These are phyloP conservation scores for Aristolochia contorta DNA, from an alignment of 164 flowering plant genomes.

Conservation along the genomic window DNA sequence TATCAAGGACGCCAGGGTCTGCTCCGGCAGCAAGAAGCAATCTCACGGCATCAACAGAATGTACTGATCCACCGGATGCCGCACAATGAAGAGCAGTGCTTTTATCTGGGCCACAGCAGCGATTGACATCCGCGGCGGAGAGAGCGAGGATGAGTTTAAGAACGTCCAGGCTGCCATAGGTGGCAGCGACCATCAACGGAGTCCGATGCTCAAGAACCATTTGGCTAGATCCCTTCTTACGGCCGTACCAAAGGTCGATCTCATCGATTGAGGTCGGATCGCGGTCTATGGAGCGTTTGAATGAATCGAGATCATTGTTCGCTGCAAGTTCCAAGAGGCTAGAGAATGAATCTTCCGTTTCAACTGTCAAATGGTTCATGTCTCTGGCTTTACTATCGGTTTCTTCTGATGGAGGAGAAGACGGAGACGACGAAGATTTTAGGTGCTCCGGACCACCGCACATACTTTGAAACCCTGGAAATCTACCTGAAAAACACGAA, in stretches of 20 bases:
- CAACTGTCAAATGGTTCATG: constrained; percentile 49
- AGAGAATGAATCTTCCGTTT: constrained; percentile 59
- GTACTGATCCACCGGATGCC: constrained; percentile 73
- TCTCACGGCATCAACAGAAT: constrained; percentile 58
- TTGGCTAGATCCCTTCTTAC: constrained; percentile 67
- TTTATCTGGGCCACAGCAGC: constrained; percentile 46
- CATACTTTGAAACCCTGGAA: constrained; percentile 18
- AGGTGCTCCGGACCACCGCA: constrained; percentile 32
- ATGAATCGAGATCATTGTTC: constrained; percentile 63
- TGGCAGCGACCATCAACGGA: constrained; percentile 93
- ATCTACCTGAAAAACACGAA: constrained; percentile 1
- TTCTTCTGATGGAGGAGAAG: constrained; percentile 8
- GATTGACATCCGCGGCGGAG: constrained; percentile 55
- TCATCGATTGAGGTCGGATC: constrained; percentile 60
- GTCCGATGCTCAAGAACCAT: constrained; percentile 80
- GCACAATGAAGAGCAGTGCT: constrained; percentile 95
- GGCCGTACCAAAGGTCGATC: constrained; percentile 79
- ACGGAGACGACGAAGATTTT: constrained; percentile 14
- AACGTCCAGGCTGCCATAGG: constrained; percentile 80
- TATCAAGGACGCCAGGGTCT: constrained; percentile 46
- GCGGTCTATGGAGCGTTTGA: constrained; percentile 37
- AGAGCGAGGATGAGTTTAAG: constrained; percentile 50
- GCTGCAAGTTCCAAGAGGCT: constrained; percentile 87
- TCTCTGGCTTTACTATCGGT: constrained; percentile 14
- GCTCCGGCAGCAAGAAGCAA: constrained; percentile 75